Percentiles rank a stretch among this genome's conserved stretches.
Evolutionary conservation across 2,329 filamentous ascomycete genomes (phyloP).

Genomic region (Talaromyces albobiverticillius): DNA sequence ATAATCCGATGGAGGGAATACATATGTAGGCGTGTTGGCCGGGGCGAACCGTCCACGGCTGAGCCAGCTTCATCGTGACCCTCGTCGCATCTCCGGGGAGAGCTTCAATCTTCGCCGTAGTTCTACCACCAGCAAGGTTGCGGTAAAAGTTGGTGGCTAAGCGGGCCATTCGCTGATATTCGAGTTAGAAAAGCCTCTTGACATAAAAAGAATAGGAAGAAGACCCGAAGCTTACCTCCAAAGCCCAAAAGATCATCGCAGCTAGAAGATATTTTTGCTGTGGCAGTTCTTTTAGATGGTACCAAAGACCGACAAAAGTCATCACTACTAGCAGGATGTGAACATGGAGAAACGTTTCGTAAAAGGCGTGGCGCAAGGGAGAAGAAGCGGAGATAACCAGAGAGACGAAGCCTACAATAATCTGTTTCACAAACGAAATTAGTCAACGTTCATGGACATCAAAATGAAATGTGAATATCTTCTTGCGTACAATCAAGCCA

Average conservation of each 20-base stretch:
- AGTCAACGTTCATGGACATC: neutral
- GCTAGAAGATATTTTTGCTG: constrained; percentile 73
- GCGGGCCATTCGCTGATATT: constrained; percentile 53
- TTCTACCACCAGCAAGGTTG: constrained; percentile 60
- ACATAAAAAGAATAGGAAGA: neutral
- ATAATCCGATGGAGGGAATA: constrained; percentile 62
- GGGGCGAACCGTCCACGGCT: constrained; percentile 63
- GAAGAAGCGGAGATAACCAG: constrained; percentile 71
- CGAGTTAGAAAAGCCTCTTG: constrained; percentile 6
- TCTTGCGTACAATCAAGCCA: constrained; percentile 46
- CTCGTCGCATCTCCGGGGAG: constrained; percentile 68
- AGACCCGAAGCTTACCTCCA: constrained; percentile 53
- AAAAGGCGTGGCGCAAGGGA: constrained; percentile 86
- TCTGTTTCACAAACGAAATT: constrained; percentile 22
- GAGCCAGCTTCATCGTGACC: constrained; percentile 68
- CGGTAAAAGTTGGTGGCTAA: constrained; percentile 62
- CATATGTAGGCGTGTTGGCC: constrained; percentile 75
- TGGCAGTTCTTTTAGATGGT: constrained; percentile 70
- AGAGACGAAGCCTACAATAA: constrained; percentile 57
- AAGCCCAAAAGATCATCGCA: constrained; percentile 72
- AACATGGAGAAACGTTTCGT: constrained; percentile 88
- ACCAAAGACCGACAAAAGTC: constrained; percentile 68
- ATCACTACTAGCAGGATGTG: constrained; percentile 75
- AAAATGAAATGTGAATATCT: neutral
- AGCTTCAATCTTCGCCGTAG: constrained; percentile 64